Percentiles rank a stretch among this genome's conserved stretches.
phyloP scores from a whole-genome alignment of 441 rosid species.

The Populus hybrid region DNA sequence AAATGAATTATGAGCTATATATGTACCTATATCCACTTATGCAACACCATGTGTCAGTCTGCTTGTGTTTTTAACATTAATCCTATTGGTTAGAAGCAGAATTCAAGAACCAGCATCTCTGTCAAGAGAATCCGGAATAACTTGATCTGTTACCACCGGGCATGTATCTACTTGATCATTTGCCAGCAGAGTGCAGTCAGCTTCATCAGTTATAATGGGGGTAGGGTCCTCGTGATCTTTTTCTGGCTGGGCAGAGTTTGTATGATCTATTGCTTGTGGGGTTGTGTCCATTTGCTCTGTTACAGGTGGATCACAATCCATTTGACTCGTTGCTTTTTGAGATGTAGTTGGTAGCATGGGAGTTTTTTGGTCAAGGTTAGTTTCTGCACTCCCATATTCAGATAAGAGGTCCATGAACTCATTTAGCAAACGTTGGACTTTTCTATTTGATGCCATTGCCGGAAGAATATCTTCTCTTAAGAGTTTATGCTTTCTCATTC shows the following conservation, averaged over 20 bases:
- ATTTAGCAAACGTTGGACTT: conserved; percentile 89
- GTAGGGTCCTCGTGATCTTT: conserved; percentile 21
- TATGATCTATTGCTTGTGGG: conserved; percentile 27
- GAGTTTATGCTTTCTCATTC: conserved; percentile 89
- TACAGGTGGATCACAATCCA: conserved; percentile 27
- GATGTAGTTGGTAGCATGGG: conserved; percentile 16
- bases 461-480: too few relatives aligned
- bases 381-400: conserved; percentile 1
- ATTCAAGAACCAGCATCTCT: conserved; percentile 35
- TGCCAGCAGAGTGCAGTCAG: conserved; percentile 13
- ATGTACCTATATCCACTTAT: conserved; percentile 7
- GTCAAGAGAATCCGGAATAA: conserved; percentile 17
- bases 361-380: conserved; percentile 24
- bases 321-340: conserved; percentile 17
- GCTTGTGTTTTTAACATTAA: not conserved
- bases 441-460: conserved; percentile 92
- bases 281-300: too few relatives aligned
- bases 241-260: conserved; percentile 17
- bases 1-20: not conserved
- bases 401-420: conserved; percentile 95
- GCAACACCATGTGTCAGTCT: conserved; percentile 1
- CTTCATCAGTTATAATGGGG: conserved; percentile 6
- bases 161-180: conserved; percentile 23
- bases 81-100: conserved; percentile 15
- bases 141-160: conserved; percentile 28